Evolutionary conservation across 106 monocot species (phyloP).

Genomic region (Dioscorea dumetorum): DNA sequence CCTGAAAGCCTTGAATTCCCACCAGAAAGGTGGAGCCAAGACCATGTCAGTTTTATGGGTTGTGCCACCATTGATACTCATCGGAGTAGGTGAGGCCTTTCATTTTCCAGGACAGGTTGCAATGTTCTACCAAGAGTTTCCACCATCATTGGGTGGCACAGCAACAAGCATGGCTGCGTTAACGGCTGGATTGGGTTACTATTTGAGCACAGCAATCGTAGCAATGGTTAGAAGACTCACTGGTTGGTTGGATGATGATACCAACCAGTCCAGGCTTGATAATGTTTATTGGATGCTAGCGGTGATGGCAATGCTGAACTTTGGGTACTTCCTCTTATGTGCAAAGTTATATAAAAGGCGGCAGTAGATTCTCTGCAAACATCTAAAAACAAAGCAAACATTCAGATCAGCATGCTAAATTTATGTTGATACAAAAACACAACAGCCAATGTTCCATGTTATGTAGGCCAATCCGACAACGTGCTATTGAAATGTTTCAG

Average conservation of each 20-base stretch:
- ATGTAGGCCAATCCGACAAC: no score
- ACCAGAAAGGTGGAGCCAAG: neutral
- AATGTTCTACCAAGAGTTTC: conserved; percentile 10
- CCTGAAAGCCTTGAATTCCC: neutral
- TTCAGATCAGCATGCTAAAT: no score
- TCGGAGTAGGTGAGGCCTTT: conserved; percentile 6
- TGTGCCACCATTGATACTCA: conserved; percentile 2
- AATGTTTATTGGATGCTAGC: conserved; percentile 15
- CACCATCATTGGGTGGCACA: neutral
- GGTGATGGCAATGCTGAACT: conserved; percentile 3
- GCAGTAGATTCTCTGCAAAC: no score
- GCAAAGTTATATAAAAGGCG: conserved; percentile 9
- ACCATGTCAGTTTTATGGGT: conserved; percentile 4
- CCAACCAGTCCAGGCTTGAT: conserved; percentile 2
- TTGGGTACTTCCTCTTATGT: conserved; percentile 10
- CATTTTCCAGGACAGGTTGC: conserved; percentile 6
- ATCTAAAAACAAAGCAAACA: no score
- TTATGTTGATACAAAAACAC: no score
- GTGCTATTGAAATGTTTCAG: no score
- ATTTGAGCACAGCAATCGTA: neutral
- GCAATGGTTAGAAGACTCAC: neutral
- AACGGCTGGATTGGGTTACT: neutral
- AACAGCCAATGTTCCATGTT: no score
- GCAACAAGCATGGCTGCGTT: conserved; percentile 2
- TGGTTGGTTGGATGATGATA: conserved; percentile 8